phyloP scores from a whole-genome alignment of 2,329 filamentous ascomycete species.

The Tothia fuscella region DNA sequence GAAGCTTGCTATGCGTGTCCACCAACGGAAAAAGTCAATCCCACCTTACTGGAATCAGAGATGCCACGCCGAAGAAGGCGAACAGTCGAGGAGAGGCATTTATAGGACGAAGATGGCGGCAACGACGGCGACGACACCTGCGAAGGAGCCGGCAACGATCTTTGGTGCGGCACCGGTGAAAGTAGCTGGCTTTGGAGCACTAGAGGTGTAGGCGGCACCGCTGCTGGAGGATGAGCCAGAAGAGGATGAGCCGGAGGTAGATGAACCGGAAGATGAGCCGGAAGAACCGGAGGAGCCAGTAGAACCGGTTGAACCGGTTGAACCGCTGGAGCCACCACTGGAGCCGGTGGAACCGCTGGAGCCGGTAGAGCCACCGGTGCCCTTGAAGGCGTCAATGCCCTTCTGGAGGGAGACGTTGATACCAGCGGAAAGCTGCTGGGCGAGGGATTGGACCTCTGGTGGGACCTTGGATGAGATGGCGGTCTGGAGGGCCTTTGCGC shows the following conservation, averaged over 20 bases:
- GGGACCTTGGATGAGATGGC: conserved; percentile 24
- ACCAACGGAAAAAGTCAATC: too few relatives aligned
- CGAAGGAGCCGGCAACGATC: background rate
- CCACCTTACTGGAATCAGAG: too few relatives aligned
- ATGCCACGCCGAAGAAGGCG: background rate
- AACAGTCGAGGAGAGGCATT: background rate
- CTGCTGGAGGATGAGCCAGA: background rate
- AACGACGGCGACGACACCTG: conserved; percentile 3
- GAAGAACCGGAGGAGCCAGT: background rate
- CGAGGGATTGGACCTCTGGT: conserved; percentile 15
- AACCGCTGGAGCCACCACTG: background rate
- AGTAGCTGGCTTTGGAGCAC: background rate
- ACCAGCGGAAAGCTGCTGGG: conserved; percentile 18
- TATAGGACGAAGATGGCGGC: conserved; percentile 4
- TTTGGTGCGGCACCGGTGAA: conserved; percentile 2
- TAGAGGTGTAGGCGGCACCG: background rate
- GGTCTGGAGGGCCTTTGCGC: conserved; percentile 17
- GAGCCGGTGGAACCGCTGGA: background rate
- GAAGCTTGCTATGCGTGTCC: too few relatives aligned
- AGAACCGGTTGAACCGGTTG: background rate
- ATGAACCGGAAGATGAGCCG: background rate
- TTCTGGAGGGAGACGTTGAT: conserved; percentile 23
- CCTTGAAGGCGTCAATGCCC: conserved; percentile 19
- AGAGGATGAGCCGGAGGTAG: background rate
- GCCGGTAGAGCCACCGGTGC: background rate